A percentile compares a stretch with the other conserved stretches of the same genome.
Conservation (phyloP, 768 basidiomycete species). For the Mrakia hoshinonis region DNA sequence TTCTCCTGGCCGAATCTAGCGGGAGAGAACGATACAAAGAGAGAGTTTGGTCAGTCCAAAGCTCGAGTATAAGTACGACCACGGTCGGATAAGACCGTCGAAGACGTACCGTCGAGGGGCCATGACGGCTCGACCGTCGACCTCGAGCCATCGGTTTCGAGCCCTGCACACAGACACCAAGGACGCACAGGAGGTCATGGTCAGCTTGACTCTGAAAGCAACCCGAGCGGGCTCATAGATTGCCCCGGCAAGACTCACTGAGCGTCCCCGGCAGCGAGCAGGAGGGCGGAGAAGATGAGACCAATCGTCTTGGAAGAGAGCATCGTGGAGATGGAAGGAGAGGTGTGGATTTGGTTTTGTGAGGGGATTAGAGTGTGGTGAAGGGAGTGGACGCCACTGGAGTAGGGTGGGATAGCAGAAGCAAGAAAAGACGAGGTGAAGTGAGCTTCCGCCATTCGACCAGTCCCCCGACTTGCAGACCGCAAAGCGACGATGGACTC, state of each 20-base stretch:
- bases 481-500: not conserved
- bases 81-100: too few species aligned
- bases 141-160: not conserved
- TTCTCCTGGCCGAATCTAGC: not conserved
- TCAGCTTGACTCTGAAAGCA: not conserved
- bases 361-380: not conserved
- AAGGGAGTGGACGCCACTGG: not conserved
- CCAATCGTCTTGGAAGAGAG: constrained; percentile 2
- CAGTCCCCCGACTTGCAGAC: too few species aligned
- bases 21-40: not conserved
- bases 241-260: constrained; percentile 8
- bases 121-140: constrained; percentile 4
- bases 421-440: not conserved
- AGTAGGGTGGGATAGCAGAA: not conserved
- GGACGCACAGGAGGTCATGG: not conserved
- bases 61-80: too few species aligned
- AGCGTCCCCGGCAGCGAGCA: not conserved
- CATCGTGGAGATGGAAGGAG: not conserved
- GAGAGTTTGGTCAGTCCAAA: too few species aligned
- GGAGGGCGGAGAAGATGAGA: constrained; percentile 11
- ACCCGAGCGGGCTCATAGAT: too few species aligned
- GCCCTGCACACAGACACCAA: not conserved
- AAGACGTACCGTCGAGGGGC: not conserved
- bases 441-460: not conserved
- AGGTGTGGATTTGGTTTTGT: not conserved